Conservation (phyloP, 2,329 filamentous ascomycete genomes). For the Alternaria triticimaculans region DNA sequence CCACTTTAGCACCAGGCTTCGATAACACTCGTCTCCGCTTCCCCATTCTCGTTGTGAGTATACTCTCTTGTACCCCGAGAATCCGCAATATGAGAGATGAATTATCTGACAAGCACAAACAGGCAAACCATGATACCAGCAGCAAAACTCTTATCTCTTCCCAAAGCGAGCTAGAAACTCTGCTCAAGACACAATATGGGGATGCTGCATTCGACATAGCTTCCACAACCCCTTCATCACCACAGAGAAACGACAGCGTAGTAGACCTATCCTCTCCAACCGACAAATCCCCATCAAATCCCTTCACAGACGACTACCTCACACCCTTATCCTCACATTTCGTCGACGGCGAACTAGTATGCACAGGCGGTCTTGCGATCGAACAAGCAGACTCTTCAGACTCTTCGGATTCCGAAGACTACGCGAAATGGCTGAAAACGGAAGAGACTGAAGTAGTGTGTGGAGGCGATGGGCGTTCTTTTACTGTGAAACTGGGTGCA, state of each 20-base stretch:
- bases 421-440: neutral
- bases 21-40: neutral
- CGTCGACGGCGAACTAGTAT: neutral
- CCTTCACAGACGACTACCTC: neutral
- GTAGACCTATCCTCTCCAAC: neutral
- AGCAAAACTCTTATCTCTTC: neutral
- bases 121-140: neutral
- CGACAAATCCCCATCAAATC: neutral
- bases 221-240: neutral
- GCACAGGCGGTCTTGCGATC: neutral
- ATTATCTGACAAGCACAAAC: neutral
- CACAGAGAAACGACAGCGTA: neutral
- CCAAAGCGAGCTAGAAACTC: neutral
- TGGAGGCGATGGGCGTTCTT: neutral
- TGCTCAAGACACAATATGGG: neutral
- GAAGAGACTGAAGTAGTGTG: neutral
- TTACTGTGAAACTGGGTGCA: neutral
- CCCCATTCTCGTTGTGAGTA: neutral
- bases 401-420: neutral
- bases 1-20: neutral
- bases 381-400: neutral
- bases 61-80: neutral
- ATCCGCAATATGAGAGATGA: rapidly evolving
- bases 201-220: rapidly evolving
- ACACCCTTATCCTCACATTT: neutral